phyloP scores from a whole-genome alignment of 129 eudicot species.

The Centella asiatica region DNA sequence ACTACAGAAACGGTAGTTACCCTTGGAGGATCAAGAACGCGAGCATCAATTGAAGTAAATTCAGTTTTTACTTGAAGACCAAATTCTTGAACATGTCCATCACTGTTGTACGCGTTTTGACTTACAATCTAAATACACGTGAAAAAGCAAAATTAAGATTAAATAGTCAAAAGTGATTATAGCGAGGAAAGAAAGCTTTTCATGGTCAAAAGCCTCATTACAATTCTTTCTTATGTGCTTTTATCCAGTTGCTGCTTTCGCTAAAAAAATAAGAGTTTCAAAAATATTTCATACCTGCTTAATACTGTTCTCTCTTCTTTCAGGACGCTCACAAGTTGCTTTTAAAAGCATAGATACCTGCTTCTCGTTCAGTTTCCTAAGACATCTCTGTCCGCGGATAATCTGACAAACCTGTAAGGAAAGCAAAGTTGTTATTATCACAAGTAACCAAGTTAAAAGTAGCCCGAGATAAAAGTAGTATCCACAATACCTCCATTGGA shows the following conservation, averaged over 20 bases:
- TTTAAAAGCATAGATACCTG: slow-evolving; percentile 52
- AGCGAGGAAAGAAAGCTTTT: not conserved
- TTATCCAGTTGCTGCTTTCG: too few relatives aligned
- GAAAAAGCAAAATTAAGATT: not conserved
- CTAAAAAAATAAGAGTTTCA: not conserved
- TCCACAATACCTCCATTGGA: slow-evolving; percentile 95
- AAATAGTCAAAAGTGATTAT: not conserved
- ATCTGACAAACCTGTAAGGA: slow-evolving; percentile 45
- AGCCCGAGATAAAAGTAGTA: not conserved
- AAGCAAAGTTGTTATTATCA: not conserved
- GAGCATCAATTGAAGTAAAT: slow-evolving; percentile 50
- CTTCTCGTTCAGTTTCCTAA: slow-evolving; percentile 47
- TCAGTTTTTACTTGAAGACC: slow-evolving; percentile 45
- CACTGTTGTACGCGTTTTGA: slow-evolving; percentile 31
- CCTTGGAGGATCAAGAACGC: slow-evolving; percentile 68
- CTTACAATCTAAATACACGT: slow-evolving; percentile 35
- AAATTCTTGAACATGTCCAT: slow-evolving; percentile 46
- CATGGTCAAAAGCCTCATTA: not conserved
- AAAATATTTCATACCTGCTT: not conserved
- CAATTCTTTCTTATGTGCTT: not conserved
- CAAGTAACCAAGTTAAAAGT: not conserved
- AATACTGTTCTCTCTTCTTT: not conserved
- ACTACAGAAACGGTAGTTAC: slow-evolving; percentile 15
- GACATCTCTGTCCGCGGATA: slow-evolving; percentile 47
- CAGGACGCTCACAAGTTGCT: slow-evolving; percentile 72